Percentiles rank a stretch among this genome's conserved stretches.
Evolutionary conservation across 139 green algal genomes (phyloP).

Genomic region (Bryopsis sp.): DNA sequence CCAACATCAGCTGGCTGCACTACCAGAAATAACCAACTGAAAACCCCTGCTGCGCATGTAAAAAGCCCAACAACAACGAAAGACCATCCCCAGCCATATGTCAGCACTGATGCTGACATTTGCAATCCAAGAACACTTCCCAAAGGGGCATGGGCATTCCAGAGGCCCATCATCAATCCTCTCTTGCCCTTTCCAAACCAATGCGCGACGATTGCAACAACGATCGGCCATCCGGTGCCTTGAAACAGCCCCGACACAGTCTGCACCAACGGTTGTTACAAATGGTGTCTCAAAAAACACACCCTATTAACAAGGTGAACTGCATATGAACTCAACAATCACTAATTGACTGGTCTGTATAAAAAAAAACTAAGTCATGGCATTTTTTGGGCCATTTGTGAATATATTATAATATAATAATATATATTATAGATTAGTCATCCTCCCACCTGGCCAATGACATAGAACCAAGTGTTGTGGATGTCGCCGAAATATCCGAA

Average conservation of each 20-base stretch:
- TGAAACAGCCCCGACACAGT: slow-evolving; percentile 72
- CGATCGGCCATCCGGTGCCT: slow-evolving; percentile 84
- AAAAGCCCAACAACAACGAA: slow-evolving; percentile 69
- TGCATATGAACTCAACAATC: slow-evolving; percentile 63
- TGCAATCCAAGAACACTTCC: slow-evolving; percentile 89
- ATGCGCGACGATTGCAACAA: slow-evolving; percentile 88
- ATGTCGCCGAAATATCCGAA: too few species aligned
- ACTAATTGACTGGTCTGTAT: slow-evolving; percentile 80
- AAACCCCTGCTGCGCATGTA: slow-evolving; percentile 27
- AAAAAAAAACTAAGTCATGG: too few species aligned
- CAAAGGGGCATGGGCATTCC: slow-evolving; percentile 90
- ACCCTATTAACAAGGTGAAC: slow-evolving; percentile 75
- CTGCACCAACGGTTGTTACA: slow-evolving; percentile 20
- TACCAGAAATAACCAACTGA: slow-evolving; percentile 70
- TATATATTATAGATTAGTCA: too few species aligned
- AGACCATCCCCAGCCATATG: slow-evolving; percentile 80
- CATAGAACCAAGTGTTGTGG: too few species aligned
- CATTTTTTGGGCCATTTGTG: too few species aligned
- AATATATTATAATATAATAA: too few species aligned
- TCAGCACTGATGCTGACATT: slow-evolving; percentile 55
- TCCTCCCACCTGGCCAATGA: too few species aligned
- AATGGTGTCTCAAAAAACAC: slow-evolving; percentile 4
- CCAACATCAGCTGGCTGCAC: slow-evolving; percentile 73
- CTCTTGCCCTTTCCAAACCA: slow-evolving; percentile 91
- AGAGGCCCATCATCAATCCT: slow-evolving; percentile 90